phyloP scores from a whole-genome alignment of 306 rosid species.

The Astragalus membranaceus region DNA sequence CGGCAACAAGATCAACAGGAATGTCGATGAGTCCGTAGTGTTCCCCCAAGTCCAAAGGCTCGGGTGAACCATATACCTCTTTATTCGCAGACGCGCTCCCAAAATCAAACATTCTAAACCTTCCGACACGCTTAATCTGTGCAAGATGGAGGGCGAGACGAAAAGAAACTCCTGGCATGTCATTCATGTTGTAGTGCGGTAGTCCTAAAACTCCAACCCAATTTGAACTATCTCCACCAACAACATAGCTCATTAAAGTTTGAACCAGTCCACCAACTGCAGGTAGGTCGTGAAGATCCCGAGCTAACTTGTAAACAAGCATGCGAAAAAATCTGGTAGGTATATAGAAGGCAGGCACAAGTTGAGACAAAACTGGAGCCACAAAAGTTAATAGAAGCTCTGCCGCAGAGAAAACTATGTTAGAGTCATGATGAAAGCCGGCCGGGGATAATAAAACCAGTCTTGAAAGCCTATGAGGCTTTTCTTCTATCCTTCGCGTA shows the following conservation, averaged over 20 bases:
- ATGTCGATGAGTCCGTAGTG: conserved; percentile 53
- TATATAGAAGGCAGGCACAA: conserved; percentile 79
- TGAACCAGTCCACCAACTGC: conserved; percentile 94
- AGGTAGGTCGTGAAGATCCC: conserved; percentile 82
- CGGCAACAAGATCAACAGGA: conserved; percentile 89
- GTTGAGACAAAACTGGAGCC: conserved; percentile 58
- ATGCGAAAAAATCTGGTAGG: conserved; percentile 91
- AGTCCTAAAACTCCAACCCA: conserved; percentile 88
- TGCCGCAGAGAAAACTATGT: conserved; percentile 44
- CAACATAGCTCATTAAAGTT: conserved; percentile 73
- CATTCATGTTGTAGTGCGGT: conserved; percentile 95
- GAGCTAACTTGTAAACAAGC: conserved; percentile 85
- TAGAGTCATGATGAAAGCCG: conserved; percentile 79
- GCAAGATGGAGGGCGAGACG: conserved; percentile 74
- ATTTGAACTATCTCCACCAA: conserved; percentile 95
- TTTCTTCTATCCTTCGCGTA: conserved; percentile 56
- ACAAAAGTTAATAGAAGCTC: conserved; percentile 44
- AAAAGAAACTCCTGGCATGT: conserved; percentile 89
- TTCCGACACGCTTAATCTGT: conserved; percentile 69
- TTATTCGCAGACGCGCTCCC: conserved; percentile 51
- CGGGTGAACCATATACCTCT: conserved; percentile 54
- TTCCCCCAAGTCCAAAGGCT: conserved; percentile 71
- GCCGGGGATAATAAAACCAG: conserved; percentile 82
- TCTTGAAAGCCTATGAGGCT: conserved; percentile 84
- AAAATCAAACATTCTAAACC: conserved; percentile 69